These are phyloP conservation scores for Penicillium frequentans DNA, from an alignment of 2,329 filamentous ascomycete species.

Conservation along the genomic window DNA sequence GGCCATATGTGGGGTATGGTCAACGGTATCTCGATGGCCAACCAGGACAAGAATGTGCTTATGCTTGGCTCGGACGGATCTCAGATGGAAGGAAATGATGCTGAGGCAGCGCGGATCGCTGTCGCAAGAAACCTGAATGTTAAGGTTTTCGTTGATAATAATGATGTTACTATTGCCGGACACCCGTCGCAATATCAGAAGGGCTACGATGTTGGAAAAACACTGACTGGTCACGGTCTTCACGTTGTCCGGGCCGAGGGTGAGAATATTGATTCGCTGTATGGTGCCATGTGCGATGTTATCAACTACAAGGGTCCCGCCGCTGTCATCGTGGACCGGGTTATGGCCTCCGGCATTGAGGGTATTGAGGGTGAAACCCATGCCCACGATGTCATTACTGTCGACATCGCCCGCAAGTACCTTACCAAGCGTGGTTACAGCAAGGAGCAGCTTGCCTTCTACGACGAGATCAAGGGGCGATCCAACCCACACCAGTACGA, in stretches of 20 bases:
- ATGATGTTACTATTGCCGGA: constrained; percentile 44
- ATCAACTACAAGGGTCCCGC: constrained; percentile 37
- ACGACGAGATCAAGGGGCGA: constrained; percentile 33
- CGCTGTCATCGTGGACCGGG: constrained; percentile 31
- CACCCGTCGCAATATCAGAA: constrained; percentile 42
- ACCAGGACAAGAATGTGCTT: constrained; percentile 38
- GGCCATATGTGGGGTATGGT: constrained; percentile 43
- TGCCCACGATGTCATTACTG: constrained; percentile 41
- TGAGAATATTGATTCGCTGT: constrained; percentile 40
- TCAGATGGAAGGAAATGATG: constrained; percentile 45
- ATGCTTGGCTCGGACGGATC: constrained; percentile 42
- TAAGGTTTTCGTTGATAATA: constrained; percentile 43
- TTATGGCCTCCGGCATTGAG: constrained; percentile 41
- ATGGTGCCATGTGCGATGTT: constrained; percentile 31
- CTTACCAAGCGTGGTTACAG: constrained; percentile 39
- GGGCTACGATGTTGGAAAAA: constrained; percentile 34
- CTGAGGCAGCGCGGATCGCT: constrained; percentile 41
- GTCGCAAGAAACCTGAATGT: constrained; percentile 39
- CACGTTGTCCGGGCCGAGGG: constrained; percentile 37
- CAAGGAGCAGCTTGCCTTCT: constrained; percentile 33
- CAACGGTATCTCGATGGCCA: constrained; percentile 40
- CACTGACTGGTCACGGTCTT: constrained; percentile 38
- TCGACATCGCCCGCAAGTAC: constrained; percentile 39
- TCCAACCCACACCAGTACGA: constrained; percentile 34
- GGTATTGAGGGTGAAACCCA: constrained; percentile 35